Percentiles rank a stretch among this genome's conserved stretches.
phyloP scores from a whole-genome alignment of 495 filamentous ascomycete genomes.

The Ramalina intermedia region DNA sequence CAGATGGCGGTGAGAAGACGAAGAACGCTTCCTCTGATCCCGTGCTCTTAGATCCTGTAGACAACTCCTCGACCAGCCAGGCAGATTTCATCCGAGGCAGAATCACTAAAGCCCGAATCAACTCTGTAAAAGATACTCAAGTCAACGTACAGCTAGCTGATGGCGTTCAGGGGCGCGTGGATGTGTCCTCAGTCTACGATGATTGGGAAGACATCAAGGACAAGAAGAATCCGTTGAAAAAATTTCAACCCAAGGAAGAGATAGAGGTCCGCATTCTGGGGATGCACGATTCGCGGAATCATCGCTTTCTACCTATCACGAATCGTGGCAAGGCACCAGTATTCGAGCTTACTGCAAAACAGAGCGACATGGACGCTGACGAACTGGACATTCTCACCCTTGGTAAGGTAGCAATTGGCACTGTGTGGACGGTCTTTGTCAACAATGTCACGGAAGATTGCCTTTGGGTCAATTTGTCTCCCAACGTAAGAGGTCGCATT shows the following conservation, averaged over 20 bases:
- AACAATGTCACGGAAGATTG: constrained; percentile 69
- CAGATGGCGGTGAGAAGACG: constrained; percentile 22
- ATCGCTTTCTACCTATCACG: constrained; percentile 81
- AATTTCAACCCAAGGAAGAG: constrained; percentile 55
- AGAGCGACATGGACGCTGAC: constrained; percentile 41
- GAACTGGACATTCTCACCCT: constrained; percentile 49
- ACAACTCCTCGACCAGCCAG: constrained; percentile 45
- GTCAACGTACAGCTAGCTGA: constrained; percentile 83
- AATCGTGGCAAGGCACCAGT: constrained; percentile 69
- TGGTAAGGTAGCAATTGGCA: constrained; percentile 57
- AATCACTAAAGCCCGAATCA: constrained; percentile 62
- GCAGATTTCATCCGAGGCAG: constrained; percentile 62
- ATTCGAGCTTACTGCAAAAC: constrained; percentile 80
- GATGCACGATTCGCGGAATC: constrained; percentile 76
- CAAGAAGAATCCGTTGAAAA: constrained; percentile 58
- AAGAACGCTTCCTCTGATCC: constrained; percentile 19
- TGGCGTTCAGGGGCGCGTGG: constrained; percentile 79
- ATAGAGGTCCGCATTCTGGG: constrained; percentile 68
- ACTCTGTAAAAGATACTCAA: constrained; percentile 73
- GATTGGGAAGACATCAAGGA: constrained; percentile 73
- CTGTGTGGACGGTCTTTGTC: constrained; percentile 62
- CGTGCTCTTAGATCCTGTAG: constrained; percentile 49
- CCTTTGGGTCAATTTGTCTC: constrained; percentile 80
- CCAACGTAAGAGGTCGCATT: constrained; percentile 78
- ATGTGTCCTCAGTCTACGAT: constrained; percentile 80